A percentile compares a stretch with the other conserved stretches of the same genome.
These are phyloP conservation scores for Myrmaecium sp. DNA, from an alignment of 2,329 filamentous ascomycete genomes.

Conservation along the genomic window DNA sequence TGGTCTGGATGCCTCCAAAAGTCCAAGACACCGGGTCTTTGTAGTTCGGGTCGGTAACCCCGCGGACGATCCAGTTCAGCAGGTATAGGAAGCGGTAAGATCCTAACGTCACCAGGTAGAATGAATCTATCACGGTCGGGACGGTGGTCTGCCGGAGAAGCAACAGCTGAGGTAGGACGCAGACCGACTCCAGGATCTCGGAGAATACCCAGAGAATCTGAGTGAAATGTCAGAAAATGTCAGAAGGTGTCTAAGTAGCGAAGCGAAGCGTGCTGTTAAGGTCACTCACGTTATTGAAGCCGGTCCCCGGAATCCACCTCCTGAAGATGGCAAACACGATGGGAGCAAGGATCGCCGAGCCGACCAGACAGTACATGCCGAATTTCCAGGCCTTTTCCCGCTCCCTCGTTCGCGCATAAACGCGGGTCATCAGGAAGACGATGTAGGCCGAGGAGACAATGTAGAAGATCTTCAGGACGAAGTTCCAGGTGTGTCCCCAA, in stretches of 20 bases:
- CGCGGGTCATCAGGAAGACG: slow-evolving; percentile 69
- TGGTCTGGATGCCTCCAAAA: slow-evolving; percentile 78
- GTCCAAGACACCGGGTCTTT: slow-evolving; percentile 61
- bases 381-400: slow-evolving; percentile 88
- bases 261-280: no score
- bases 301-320: slow-evolving; percentile 22
- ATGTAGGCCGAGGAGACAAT: slow-evolving; percentile 72
- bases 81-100: slow-evolving; percentile 82
- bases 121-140: slow-evolving; percentile 92
- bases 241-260: background rate
- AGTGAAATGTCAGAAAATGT: slow-evolving; percentile 1
- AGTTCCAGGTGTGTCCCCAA: slow-evolving; percentile 34
- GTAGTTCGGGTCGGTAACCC: slow-evolving; percentile 38
- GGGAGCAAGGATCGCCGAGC: slow-evolving; percentile 51
- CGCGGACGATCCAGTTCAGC: slow-evolving; percentile 72
- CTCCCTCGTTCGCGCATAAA: slow-evolving; percentile 77
- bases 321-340: slow-evolving; percentile 56
- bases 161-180: slow-evolving; percentile 77
- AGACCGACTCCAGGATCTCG: slow-evolving; percentile 79
- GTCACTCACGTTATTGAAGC: slow-evolving; percentile 24
- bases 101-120: slow-evolving; percentile 76
- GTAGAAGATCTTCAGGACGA: slow-evolving; percentile 79
- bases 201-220: slow-evolving; percentile 79
- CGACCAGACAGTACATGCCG: slow-evolving; percentile 50
- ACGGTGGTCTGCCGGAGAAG: slow-evolving; percentile 88